phyloP scores from a whole-genome alignment of 1,284 basidiomycete species.

The Rhizopogon parksii region DNA sequence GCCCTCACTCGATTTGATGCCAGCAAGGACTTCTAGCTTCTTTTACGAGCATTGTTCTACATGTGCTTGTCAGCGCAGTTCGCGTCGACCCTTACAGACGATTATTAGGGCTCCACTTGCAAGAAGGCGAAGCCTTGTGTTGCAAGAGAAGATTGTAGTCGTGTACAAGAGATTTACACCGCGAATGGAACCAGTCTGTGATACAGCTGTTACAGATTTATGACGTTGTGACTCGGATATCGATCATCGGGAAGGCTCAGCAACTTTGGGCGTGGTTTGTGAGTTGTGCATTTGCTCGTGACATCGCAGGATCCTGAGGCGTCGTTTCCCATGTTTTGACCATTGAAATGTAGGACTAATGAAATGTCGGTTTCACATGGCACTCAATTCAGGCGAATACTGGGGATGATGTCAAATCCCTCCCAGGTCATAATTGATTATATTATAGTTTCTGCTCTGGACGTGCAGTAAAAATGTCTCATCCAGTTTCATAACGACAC shows the following conservation, averaged over 20 bases:
- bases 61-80: background rate
- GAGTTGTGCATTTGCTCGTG: background rate
- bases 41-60: slow-evolving; percentile 1
- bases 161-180: background rate
- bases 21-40: background rate
- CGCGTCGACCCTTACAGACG: background rate
- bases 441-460: background rate
- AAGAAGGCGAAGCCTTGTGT: background rate
- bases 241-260: background rate
- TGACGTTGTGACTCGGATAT: background rate
- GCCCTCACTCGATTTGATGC: background rate
- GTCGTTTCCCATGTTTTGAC: background rate
- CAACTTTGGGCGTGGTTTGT: background rate
- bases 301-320: background rate
- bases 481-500: background rate
- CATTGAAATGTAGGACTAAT: background rate
- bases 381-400: background rate
- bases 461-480: background rate
- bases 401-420: background rate
- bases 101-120: background rate
- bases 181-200: background rate
- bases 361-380: background rate
- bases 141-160: background rate
- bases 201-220: background rate
- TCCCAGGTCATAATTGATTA: no score